Evolutionary conservation across 495 filamentous ascomycete species (phyloP), one percentile per base, ranked within the genome.

Genomic region (Aeminium ludgeri): DNA sequence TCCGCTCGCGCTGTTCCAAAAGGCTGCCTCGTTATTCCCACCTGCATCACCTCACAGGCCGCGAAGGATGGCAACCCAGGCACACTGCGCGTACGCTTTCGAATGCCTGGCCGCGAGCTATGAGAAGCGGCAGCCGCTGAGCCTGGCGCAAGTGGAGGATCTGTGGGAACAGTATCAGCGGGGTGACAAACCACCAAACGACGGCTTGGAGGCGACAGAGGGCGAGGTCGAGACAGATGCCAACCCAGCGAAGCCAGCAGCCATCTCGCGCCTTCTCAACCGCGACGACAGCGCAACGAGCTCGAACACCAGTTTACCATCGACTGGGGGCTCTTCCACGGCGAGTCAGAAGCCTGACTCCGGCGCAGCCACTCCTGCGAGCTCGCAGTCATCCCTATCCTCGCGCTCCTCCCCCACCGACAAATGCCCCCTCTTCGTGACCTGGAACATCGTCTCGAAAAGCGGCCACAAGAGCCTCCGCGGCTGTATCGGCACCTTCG

Each of bases 401-500:
- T 58, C 56, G 59, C 41, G 67, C 48, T 45, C 70, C 53, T 46
- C 69, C 46, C 53, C 55, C 32, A 38, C 33, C 57, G 53, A 48
- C 31, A 48, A 52, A 16, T 64, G 62, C 36, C 89, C 89, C 4
- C 66, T 97, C 11, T 97, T 97, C 57, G 81, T 97, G 11, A 96
- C 89, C 0, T 97, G 91, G 89, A 92, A 94, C 58, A 82, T 72
- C 1, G 38, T 81, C 20, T 44, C 56, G 0, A 65, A 65, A 18
- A 68, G 69, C 43, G 72, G 70, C 12, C 57, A 68, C 41, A 77
- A 74, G 49, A 73, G 69, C 27, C 69, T 97, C 12, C 80, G 89
- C 34, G 89, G 89, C 23, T 97, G 89, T 67, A 97, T 97, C 52
- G 89, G 89, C 48, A 97, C 89, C 0, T 96, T 96, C 55, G 85